Evolutionary conservation across 2,329 filamentous ascomycete species (phyloP), one percentile per base, ranked within the genome.

Genomic region (Blastomyces silverae): DNA sequence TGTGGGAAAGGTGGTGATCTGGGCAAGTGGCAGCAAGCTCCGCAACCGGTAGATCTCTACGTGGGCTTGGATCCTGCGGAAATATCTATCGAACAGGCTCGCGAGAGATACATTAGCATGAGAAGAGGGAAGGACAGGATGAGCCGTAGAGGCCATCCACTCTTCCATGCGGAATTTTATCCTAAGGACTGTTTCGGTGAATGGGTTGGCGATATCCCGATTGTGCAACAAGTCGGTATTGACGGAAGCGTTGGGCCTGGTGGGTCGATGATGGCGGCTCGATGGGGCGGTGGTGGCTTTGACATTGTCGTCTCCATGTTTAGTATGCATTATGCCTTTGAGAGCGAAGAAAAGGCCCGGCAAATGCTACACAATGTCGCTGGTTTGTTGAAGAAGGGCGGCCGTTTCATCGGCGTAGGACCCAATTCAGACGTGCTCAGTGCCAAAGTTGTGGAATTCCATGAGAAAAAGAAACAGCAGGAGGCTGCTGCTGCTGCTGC

Each of bases 231-330:
- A 64, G 91, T 99, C 39, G 94, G 94, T 28, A 96, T 96, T 70
- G 90, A 96, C 72, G 81, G 84, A 0, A 88, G 87, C 66, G 85
- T 83, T 17, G 87, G 80, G 71, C 90, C 81, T 0, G 65, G 52
- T 37, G 76, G 78, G 1, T 77, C 76, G 44, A 80, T 83, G 70
- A 80, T 83, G 70, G 79, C 80, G 79, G 89, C 86, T 76, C 87
- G 86, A 50, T 87, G 84, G 78, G 84, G 85, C 67, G 86, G 86
- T 63, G 89, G 89, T 64, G 92, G 93, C 3, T 99, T 97, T 71
- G 94, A 99, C 74, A 90, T 97, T 53, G 93, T 99, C 68, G 92
- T 89, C 73, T 96, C 96, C 86, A 99, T 99, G 94, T 99, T 99
- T 77, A 95, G 92, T 72, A 94, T 99, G 87, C 94, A 99, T 79